phyloP scores from a whole-genome alignment of 2,329 filamentous ascomycete species.

The Fusarium irregulare region DNA sequence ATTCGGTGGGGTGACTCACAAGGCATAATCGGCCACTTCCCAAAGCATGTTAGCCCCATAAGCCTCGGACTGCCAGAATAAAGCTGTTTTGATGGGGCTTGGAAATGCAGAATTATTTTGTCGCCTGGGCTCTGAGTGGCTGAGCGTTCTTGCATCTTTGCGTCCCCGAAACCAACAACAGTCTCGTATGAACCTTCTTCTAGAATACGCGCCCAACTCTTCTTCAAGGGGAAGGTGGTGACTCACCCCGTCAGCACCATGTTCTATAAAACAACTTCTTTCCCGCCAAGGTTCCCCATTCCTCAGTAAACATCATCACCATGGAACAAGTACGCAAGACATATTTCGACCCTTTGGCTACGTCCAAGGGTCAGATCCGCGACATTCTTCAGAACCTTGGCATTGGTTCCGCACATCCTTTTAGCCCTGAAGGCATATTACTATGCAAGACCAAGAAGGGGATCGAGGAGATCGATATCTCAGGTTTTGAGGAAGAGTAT shows the following conservation, averaged over 20 bases:
- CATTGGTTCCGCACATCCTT: constrained; percentile 21
- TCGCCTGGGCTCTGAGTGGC: fast-evolving
- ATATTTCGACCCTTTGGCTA: constrained; percentile 23
- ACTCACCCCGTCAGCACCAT: not conserved
- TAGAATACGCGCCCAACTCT: not conserved
- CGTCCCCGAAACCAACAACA: not conserved
- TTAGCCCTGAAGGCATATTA: constrained; percentile 16
- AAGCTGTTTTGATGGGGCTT: too few relatives aligned
- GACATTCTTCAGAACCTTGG: not conserved
- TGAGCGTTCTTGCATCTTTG: not conserved
- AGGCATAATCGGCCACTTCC: not conserved
- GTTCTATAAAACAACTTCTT: not conserved
- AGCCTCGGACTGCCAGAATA: not conserved
- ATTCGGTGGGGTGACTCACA: not conserved
- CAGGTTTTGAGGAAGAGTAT: not conserved
- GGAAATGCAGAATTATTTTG: not conserved
- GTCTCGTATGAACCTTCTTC: too few relatives aligned
- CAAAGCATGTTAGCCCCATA: not conserved
- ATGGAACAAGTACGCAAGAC: constrained; percentile 30
- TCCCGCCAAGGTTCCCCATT: not conserved
- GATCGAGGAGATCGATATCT: constrained; percentile 19
- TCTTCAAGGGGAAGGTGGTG: not conserved
- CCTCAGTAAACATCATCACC: not conserved
- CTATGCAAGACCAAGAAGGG: constrained; percentile 7
- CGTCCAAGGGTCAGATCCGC: constrained; percentile 19